Evolutionary conservation across 2,329 filamentous ascomycete genomes (phyloP), one percentile per base, ranked within the genome.

Genomic region (Aspergillus niger): DNA sequence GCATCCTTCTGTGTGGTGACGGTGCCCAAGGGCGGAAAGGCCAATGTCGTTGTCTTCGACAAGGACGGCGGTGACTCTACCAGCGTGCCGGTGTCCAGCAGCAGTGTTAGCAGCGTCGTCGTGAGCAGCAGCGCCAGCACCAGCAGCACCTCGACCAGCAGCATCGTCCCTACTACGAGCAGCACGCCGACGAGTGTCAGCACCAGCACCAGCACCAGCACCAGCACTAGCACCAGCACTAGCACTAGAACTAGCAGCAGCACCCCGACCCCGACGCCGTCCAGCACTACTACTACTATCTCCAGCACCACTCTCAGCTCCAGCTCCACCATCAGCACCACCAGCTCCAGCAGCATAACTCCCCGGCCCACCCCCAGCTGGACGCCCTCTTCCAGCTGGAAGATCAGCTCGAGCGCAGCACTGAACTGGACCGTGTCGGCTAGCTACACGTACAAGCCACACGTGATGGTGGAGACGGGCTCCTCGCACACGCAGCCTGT

Each of bases 1-100:
- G 85, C 86, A 17, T 79, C 81, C 44, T 93, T 91, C 76, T 94
- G 91, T 68, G 90, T 92, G 51, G 90, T 91, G 11, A 93, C 90
- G 13, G 87, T 92, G 15, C 81, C 87, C 47, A 84, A 85, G 67
- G 90, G 90, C 26, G 76, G 77, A 51, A 86, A 82, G 57, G 91
- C 89, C 47, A 86, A 86, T 69, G 86, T 93, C 64, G 84, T 91
- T 26, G 85, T 91, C 30, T 85, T 83, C 66, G 75, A 78, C n/a
- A 67, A 71, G 43, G 75, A 72, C 44, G 64, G 65, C 24, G 57
- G 67, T 28, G 63, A 64, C 36, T 60, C 57, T 55, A 52, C 41
- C 8, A 44, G 41, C 20, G 13, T 17, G 41, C 41, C 41, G 2
- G 47, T 26, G 7, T 49, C 44, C 24, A 28, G 22, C 44, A 49